These are phyloP conservation scores for Scedosporium apiospermum DNA, from an alignment of 2,329 filamentous ascomycete species.

Conservation along the genomic window DNA sequence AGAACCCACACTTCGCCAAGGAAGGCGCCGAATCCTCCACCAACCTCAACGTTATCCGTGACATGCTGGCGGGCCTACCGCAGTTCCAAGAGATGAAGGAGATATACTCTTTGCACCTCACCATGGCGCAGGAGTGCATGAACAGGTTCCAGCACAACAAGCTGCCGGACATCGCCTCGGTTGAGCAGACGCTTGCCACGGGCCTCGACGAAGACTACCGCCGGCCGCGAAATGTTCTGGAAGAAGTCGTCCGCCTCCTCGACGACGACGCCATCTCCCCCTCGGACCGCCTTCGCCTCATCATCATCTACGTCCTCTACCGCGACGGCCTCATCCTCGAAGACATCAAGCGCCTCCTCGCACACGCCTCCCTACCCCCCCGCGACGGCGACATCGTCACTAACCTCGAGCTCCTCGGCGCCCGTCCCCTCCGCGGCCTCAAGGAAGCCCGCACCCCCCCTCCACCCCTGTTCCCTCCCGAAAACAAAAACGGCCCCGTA, in stretches of 20 bases:
- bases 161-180: conserved; percentile 73
- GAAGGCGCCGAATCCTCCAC: conserved; percentile 60
- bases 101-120: conserved; percentile 85
- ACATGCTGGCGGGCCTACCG: conserved; percentile 90
- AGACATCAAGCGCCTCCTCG: conserved; percentile 75
- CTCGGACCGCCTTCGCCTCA: conserved; percentile 71
- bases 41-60: conserved; percentile 83
- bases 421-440: conserved; percentile 54
- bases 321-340: conserved; percentile 75
- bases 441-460: conserved; percentile 65
- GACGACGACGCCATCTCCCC: conserved; percentile 69
- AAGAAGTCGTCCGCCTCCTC: conserved; percentile 76
- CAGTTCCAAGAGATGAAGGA: conserved; percentile 96
- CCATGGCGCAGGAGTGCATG: conserved; percentile 97
- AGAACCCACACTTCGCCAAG: conserved; percentile 88
- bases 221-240: conserved; percentile 81
- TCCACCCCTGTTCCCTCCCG: conserved; percentile 57
- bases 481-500: conserved; percentile 33
- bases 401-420: conserved; percentile 77
- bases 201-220: conserved; percentile 87
- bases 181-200: conserved; percentile 86
- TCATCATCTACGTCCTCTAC: conserved; percentile 79
- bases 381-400: conserved; percentile 63
- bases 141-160: conserved; percentile 80
- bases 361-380: conserved; percentile 69